Base-by-base conservation (phyloP, 2,329 filamentous ascomycete species). In the Dothidotthia symphoricarpi region DNA sequence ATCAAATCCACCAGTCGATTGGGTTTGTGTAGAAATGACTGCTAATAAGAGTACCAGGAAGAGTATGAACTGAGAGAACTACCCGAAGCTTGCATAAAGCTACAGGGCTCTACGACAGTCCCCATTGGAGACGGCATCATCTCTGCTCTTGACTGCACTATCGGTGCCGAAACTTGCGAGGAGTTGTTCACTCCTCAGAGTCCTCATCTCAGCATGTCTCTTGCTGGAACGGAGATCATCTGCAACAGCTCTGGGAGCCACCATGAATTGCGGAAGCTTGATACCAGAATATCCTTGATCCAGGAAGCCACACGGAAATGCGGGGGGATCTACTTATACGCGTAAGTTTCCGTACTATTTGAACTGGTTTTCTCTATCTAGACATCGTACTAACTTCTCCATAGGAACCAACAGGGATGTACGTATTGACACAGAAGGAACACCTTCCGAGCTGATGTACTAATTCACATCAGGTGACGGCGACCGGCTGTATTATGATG, bases 61-160 rank as follows among this genome's bases (percentile, higher is more conserved):
- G 71, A 85, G 16, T 86, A 82, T 56, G 76, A 81, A 38, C 68
- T 88, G 0, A 41, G 31, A 3, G 37, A 49, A 16, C 29, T 47
- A 10, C 35, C 45, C 3, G 28, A 43, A 28, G 81, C 82, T 11
- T 68, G 73, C 78, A 81, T 19, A 66, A 73, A 19, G 11, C 67
- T 86, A 10, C 72, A 72, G 6, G 75, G 77, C 0, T 73, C 78
- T 45, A 67, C 68, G 17, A 76, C 74, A 40, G 80, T 85, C 1
- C 73, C 77, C 0, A 80, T 90, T 45, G 85, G 85, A 3, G 86
- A 89, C n/a, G n/a, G n/a, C n/a, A n/a, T n/a, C n/a, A n/a, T n/a
- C n/a, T 63, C 81, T 76, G 3, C 74, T 86, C 15, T 75, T 87
- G 36, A 64, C 66, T 16, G 77, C 79, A 0, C 67, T 34, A 67